phyloP scores from a whole-genome alignment of 2,329 filamentous ascomycete species.

The Clonostachys solani region DNA sequence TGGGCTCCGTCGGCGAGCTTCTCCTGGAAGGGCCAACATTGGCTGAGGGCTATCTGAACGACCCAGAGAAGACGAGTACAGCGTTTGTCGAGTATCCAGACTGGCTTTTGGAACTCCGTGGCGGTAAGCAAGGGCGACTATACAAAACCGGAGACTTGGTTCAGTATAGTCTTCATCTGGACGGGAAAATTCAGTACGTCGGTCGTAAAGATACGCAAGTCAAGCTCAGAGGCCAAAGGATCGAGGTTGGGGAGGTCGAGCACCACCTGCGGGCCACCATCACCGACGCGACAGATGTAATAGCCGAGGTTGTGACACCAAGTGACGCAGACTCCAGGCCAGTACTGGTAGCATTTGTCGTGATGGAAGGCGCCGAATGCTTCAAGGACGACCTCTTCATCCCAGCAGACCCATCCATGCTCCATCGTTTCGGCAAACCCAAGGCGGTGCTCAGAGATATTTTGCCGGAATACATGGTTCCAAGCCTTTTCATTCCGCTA shows the following conservation, averaged over 20 bases:
- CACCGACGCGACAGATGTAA: not conserved
- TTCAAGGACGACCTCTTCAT: constrained; percentile 14
- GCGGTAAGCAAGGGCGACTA: constrained; percentile 9
- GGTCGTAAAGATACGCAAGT: constrained; percentile 49
- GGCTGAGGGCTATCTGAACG: constrained; percentile 12
- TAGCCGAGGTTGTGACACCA: not conserved
- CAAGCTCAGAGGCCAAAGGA: constrained; percentile 48
- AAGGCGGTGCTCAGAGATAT: not conserved
- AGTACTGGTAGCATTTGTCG: not conserved
- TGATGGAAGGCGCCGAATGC: constrained; percentile 9
- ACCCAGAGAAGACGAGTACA: constrained; percentile 11
- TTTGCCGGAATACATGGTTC: constrained; percentile 1
- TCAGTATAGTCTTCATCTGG: constrained; percentile 17
- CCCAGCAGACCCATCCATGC: constrained; percentile 4
- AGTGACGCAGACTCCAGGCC: not conserved
- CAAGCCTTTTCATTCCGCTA: not conserved
- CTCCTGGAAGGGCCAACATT: constrained; percentile 16
- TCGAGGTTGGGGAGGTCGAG: constrained; percentile 29
- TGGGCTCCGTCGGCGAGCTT: constrained; percentile 15
- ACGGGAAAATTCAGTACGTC: constrained; percentile 28
- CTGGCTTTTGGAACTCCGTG: constrained; percentile 12
- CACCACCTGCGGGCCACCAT: not conserved
- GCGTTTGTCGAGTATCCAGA: constrained; percentile 29
- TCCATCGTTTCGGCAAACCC: constrained; percentile 7
- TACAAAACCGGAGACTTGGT: constrained; percentile 9